Conservation (phyloP, 495 filamentous ascomycete species). For the Daldinia concentrica region DNA sequence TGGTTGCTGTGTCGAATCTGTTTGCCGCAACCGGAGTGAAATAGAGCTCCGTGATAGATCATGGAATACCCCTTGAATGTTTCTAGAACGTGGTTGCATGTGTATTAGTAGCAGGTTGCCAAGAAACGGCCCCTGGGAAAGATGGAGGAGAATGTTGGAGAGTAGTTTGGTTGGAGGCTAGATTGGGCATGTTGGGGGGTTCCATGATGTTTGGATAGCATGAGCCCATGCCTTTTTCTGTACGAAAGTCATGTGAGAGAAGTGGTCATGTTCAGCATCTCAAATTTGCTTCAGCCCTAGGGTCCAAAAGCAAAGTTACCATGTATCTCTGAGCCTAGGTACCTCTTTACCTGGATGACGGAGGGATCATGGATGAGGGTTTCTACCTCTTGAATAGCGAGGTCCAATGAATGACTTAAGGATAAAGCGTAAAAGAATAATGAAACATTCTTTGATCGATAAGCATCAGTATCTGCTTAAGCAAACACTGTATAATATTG, state of each 20-base stretch:
- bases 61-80: conserved; percentile 42
- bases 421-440: conserved; percentile 3
- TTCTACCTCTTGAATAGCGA: conserved; percentile 11
- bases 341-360: conserved; percentile 9
- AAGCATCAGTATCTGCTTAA: not conserved
- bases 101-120: conserved; percentile 30
- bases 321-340: conserved; percentile 1
- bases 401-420: conserved; percentile 1
- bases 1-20: conserved; percentile 17
- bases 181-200: conserved; percentile 21
- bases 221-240: conserved; percentile 30
- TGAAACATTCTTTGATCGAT: not conserved
- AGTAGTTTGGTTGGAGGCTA: conserved; percentile 15
- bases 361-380: conserved; percentile 11
- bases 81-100: conserved; percentile 26
- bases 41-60: conserved; percentile 37
- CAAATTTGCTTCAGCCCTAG: conserved; percentile 3
- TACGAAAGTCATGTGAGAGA: conserved; percentile 18
- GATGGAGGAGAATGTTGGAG: conserved; percentile 1
- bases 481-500: not conserved
- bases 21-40: conserved; percentile 27
- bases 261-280: conserved; percentile 22
- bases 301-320: conserved; percentile 16
- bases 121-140: not conserved
- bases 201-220: conserved; percentile 14